Evolutionary conservation across 1,284 basidiomycete genomes (phyloP), one percentile per base, ranked within the genome.

Genomic region (Microbotryomycetes sp.): DNA sequence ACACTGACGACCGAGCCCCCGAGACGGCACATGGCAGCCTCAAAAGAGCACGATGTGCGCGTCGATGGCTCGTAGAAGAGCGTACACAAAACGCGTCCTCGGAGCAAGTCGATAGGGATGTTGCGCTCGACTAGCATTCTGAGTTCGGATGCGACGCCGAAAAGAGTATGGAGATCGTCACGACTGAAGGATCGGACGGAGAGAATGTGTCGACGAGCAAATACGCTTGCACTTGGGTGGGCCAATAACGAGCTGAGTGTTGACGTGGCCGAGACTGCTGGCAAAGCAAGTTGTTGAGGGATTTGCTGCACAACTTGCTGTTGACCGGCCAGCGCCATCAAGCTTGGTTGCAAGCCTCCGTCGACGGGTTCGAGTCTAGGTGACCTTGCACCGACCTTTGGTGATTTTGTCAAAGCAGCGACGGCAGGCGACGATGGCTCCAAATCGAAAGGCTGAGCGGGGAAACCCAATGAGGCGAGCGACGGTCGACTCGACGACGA

Each of bases 1-100:
- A 98, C 83, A 64, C 87, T 83, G 29, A 97, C 87, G 48, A 98
- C 94, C 73, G 94, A 86, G 46, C 96, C 96, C 54, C 96, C 96
- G 71, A 92, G 91, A 56, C 96, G 85, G 76, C 94, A 92, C 96
- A 98, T 98, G 15, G 96, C 96, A 7, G 94, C 89, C 76, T 99
- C 94, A 74, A 99, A 99, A n/a, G 94, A 97, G 16, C 87, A 83
- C 63, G 88, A 90, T 2, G 96, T 99, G 57, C 96, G 83, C 1
- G 96, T 99, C 9, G 92, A 97, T 2, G 96, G 91, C 76, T 99
- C 96, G 77, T 94, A 99, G 81, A 99, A 99, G 46, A 97, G 77
- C n/a, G 87, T 94, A 74, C 89, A 92, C 4, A 99, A 82, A 0
- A 99, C 87, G 66, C 87, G 89, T 52, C 94, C 94, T 67, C 86